Evolutionary conservation across 2,329 filamentous ascomycete species (phyloP).

Genomic region (Ceratocystis lukuohia): DNA sequence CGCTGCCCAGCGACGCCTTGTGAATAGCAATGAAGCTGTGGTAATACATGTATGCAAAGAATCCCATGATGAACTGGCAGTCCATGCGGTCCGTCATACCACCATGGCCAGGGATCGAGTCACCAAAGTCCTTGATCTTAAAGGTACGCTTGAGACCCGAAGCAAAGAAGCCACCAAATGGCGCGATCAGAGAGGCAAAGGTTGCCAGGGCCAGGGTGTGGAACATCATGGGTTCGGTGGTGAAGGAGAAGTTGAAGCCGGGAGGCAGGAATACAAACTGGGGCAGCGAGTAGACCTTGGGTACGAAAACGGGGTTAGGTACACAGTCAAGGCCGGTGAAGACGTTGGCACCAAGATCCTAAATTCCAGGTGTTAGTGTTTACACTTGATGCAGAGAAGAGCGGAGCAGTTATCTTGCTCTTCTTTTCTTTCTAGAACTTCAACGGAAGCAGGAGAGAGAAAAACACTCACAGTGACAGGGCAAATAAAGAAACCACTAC

Average conservation of each 20-base stretch:
- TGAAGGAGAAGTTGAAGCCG: constrained; percentile 47
- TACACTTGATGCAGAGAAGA: no score
- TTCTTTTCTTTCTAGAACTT: no score
- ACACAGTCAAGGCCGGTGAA: constrained; percentile 81
- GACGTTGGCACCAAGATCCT: constrained; percentile 82
- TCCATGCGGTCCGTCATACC: constrained; percentile 99
- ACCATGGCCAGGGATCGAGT: constrained; percentile 93
- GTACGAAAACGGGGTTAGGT: constrained; percentile 81
- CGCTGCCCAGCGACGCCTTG: constrained; percentile 69
- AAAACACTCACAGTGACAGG: constrained; percentile 59
- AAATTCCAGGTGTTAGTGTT: constrained; percentile 10
- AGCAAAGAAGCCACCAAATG: constrained; percentile 96
- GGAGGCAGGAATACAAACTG: constrained; percentile 58
- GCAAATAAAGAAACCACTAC: constrained; percentile 95
- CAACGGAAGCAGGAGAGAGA: background rate
- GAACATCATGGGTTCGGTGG: constrained; percentile 77
- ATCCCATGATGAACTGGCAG: constrained; percentile 99
- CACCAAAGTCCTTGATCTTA: constrained; percentile 99
- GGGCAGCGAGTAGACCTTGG: constrained; percentile 60
- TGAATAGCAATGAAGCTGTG: constrained; percentile 90
- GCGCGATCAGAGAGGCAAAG: constrained; percentile 91
- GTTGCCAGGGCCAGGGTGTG: constrained; percentile 82
- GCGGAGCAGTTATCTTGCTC: no score
- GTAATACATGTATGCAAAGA: constrained; percentile 97
- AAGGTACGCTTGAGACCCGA: constrained; percentile 96